Evolutionary conservation across 1,139 yeast genomes (phyloP).

Genomic region (Lodderomyces parapsilosis): DNA sequence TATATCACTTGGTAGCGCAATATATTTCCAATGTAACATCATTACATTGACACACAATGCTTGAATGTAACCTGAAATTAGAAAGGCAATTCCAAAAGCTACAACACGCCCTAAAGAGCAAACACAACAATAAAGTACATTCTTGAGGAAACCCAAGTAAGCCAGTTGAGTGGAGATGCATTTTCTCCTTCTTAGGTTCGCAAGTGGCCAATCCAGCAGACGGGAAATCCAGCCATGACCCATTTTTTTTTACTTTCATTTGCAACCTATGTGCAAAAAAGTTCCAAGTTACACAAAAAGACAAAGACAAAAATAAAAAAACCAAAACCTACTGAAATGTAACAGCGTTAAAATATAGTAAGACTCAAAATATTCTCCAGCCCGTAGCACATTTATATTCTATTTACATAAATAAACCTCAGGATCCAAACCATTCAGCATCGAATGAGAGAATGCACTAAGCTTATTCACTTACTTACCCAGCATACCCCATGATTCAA

Average conservation of each 20-base stretch:
- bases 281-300: neutral
- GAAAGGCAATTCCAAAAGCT: neutral
- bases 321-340: neutral
- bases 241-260: neutral
- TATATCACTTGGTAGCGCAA: neutral
- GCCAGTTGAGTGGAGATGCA: no score
- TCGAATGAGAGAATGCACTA: neutral
- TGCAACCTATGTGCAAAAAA: conserved; percentile 5
- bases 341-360: no score
- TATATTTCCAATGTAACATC: neutral
- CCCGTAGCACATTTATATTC: no score
- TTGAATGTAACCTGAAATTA: neutral
- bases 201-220: no score
- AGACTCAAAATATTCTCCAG: no score
- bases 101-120: neutral
- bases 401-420: neutral
- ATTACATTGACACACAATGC: neutral
- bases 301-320: neutral
- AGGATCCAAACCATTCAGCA: neutral
- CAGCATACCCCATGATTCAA: neutral
- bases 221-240: no score
- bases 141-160: no score
- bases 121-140: neutral
- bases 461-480: neutral
- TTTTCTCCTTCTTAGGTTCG: no score